Conservation (phyloP, 176 grass and related monocot species). For the Musa troglodytarum region DNA sequence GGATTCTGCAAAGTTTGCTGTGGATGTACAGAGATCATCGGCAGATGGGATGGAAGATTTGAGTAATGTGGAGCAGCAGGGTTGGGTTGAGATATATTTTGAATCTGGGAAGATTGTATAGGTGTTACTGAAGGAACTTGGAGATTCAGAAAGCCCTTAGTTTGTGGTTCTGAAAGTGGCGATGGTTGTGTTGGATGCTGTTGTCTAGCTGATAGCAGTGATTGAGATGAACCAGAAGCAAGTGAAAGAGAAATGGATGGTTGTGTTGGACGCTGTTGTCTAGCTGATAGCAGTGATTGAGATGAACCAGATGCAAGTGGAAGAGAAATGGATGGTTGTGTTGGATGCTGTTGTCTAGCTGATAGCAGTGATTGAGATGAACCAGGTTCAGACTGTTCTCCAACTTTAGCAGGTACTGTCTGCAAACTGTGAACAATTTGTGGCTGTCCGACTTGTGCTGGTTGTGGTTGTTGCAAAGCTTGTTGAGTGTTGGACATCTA, state of each 20-base stretch:
- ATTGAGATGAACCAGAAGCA: conserved; percentile 17
- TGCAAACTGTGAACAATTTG: conserved; percentile 27
- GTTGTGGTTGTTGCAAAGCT: conserved; percentile 34
- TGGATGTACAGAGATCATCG: conserved; percentile 34
- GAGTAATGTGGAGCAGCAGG: conserved; percentile 42
- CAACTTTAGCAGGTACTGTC: conserved; percentile 31
- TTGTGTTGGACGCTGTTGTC: no score
- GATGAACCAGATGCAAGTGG: conserved; percentile 32
- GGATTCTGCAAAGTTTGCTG: conserved; percentile 61
- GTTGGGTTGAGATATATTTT: conserved; percentile 39
- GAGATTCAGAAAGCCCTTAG: conserved; percentile 37
- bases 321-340: conserved; percentile 37
- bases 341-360: conserved; percentile 30
- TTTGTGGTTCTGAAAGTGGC: conserved; percentile 33
- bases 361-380: conserved; percentile 32
- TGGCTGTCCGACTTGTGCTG: conserved; percentile 27
- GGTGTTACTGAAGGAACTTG: conserved; percentile 36
- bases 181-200: neutral
- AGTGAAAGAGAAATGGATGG: conserved; percentile 36
- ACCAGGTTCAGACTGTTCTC: conserved; percentile 28
- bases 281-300: no score
- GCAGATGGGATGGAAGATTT: conserved; percentile 46
- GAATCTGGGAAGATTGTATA: conserved; percentile 50
- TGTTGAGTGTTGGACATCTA: conserved; percentile 36
- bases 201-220: no score